Conservation (phyloP, 1,284 basidiomycete species). For the Apiotrichum montevideense region DNA sequence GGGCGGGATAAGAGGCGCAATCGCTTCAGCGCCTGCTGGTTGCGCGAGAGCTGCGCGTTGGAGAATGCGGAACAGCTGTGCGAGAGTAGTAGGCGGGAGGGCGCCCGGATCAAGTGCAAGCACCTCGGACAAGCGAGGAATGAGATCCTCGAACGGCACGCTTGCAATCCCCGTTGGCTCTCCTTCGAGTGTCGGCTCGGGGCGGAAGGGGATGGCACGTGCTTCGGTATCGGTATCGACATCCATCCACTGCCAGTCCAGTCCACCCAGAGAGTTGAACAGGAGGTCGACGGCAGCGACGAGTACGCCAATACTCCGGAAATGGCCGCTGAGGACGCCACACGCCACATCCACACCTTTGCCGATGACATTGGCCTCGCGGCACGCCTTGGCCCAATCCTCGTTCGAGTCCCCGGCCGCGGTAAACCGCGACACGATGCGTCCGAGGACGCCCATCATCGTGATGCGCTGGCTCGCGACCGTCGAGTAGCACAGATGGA, state of each 20-base stretch:
- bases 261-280: conserved; percentile 24
- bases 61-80: conserved; percentile 60
- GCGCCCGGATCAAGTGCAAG: conserved; percentile 20
- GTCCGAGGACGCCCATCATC: conserved; percentile 68
- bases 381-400: conserved; percentile 10
- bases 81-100: conserved; percentile 23
- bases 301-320: conserved; percentile 23
- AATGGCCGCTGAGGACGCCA: conserved; percentile 4
- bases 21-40: conserved; percentile 53
- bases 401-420: conserved; percentile 4
- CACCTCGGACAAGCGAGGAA: conserved; percentile 27
- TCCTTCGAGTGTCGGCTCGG: conserved; percentile 6
- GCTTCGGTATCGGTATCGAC: neutral
- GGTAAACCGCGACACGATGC: conserved; percentile 49
- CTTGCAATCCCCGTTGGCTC: conserved; percentile 17
- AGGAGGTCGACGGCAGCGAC: conserved; percentile 33
- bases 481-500: conserved; percentile 71
- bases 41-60: conserved; percentile 58
- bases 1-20: conserved; percentile 54
- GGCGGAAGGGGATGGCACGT: conserved; percentile 5
- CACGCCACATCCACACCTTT: conserved; percentile 12
- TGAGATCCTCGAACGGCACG: conserved; percentile 36
- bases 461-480: conserved; percentile 75
- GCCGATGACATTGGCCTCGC: conserved; percentile 2
- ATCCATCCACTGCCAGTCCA: conserved; percentile 21